Conservation (phyloP, 1,284 basidiomycete species). For the Austropuccinia psidii region DNA sequence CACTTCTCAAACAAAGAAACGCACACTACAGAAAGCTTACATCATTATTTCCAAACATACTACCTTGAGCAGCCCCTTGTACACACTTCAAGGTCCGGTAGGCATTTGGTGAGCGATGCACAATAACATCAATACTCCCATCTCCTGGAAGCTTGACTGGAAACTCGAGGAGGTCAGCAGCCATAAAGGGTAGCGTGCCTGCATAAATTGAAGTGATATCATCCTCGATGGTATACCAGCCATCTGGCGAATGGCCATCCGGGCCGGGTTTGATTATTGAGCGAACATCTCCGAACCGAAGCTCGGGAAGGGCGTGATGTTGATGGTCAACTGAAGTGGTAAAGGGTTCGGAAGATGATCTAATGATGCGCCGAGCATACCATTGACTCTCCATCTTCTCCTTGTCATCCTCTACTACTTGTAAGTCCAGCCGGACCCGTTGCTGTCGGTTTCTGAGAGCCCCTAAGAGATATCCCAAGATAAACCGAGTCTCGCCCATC, state of each 20-base stretch:
- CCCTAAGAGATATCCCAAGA: conserved; percentile 71
- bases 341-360: not conserved
- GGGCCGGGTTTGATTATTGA: not conserved
- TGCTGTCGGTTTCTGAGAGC: conserved; percentile 17
- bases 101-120: conserved; percentile 1
- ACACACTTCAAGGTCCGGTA: conserved; percentile 4
- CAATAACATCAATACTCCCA: conserved; percentile 16
- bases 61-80: conserved; percentile 1
- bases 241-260: not conserved
- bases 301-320: not conserved
- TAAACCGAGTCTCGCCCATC: conserved; percentile 86
- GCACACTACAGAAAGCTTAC: not conserved
- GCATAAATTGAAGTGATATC: conserved; percentile 28
- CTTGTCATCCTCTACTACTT: conserved; percentile 14
- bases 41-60: conserved; percentile 8
- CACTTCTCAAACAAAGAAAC: not conserved
- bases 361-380: not conserved
- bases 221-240: conserved; percentile 12
- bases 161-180: conserved; percentile 14
- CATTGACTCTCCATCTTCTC: not conserved
- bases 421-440: conserved; percentile 6
- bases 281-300: conserved; percentile 17
- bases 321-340: not conserved
- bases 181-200: conserved; percentile 24
- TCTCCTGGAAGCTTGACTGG: conserved; percentile 16